Evolutionary conservation across 1,284 basidiomycete genomes (phyloP), one percentile per base, ranked within the genome.

Genomic region (Ustilago curta): DNA sequence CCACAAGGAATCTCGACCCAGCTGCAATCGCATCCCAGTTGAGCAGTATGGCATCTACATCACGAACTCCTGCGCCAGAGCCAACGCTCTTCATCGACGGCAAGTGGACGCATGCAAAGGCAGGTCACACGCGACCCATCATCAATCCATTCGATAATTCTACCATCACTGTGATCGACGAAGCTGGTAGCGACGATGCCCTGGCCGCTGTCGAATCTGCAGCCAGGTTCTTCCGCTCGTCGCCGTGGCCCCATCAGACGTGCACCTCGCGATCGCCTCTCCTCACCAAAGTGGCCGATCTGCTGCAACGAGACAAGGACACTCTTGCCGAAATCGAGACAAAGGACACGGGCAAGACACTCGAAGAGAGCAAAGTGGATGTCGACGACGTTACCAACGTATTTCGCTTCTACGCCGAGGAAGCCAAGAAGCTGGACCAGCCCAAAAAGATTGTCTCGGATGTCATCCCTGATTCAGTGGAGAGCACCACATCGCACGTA

Each of bases 61-160:
- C 65, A 25, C 53, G 42, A 19, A 64, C 61, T 6, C 69, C 74
- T 8, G 74, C 69, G 1, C 65, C 74, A 9, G 62, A 72, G 59
- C 83, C 83, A n/a, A 84, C 83, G 29, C 75, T 84, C 23, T 84
- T 70, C 66, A 84, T 84, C 49, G 70, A 84, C 40, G 83, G 83
- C 57, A 60, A 80, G 57, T 84, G 83, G 83, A 58, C 59, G 23
- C 66, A 77, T 42, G 67, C 81, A 4, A 75, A 73, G 43, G 57
- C 64, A 9, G 78, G 80, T 31, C 59, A 79, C 52, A 78, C 76
- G 14, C 71, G 83, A 37, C 65, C 78, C 37, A 81, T 76, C 44
- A 80, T 81, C 77, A 81, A 83, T 49, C 83, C 83, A 5, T 82
- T 60, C 49, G 78, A 83, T 49, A 66, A 49, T n/a, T 68, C 64